Evolutionary conservation across 164 flowering plant genomes (phyloP), one percentile per base, ranked within the genome.

Genomic region (Malania oleifera): DNA sequence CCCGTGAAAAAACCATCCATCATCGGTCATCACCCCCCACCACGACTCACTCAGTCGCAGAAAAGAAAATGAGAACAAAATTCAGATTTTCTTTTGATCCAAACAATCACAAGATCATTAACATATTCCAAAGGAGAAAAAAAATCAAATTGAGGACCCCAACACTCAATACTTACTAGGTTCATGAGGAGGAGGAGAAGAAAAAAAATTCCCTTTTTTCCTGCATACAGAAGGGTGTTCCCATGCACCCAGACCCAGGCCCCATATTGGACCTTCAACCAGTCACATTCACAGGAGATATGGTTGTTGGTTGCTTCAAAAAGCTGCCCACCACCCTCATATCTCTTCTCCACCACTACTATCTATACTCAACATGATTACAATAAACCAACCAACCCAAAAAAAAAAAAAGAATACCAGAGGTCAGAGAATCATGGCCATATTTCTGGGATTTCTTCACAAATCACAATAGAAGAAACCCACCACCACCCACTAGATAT

Each of bases 271-370:
- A 26, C 46, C 47, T 46, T 46, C 29, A 52, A 47, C 46, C 52
- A 51, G 17, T 50, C 55, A 28, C 58, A 52, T 51, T 52, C 57
- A 24, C 29, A 37, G 56, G 46, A 60, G 56, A 49, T 27, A 39
- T 52, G 69, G 64, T 47, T 28, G 64, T 47, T 28, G 37, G 56
- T 39, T 56, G 54, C 49, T 26, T 25, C 5, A 19, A 57, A 49
- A 27, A 34, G 31, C 39, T 41, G 43, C 61, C 51, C 66, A 62
- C 51, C 66, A 62, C 29, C 41, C 45, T 47, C 52, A 43, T 29
- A 54, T 53, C 57, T 52, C 50, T 59, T 49, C 61, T 48, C 57
- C 65, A 63, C 64, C 48, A 59, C 57, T 45, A 63, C 34, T 60
- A 44, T 67, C 64, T 44, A 52, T 40, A 29, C 27, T 27, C 11